These are phyloP conservation scores for Dichotomocladium elegans DNA, from an alignment of 371 early-diverging fungal species.

Conservation along the genomic window DNA sequence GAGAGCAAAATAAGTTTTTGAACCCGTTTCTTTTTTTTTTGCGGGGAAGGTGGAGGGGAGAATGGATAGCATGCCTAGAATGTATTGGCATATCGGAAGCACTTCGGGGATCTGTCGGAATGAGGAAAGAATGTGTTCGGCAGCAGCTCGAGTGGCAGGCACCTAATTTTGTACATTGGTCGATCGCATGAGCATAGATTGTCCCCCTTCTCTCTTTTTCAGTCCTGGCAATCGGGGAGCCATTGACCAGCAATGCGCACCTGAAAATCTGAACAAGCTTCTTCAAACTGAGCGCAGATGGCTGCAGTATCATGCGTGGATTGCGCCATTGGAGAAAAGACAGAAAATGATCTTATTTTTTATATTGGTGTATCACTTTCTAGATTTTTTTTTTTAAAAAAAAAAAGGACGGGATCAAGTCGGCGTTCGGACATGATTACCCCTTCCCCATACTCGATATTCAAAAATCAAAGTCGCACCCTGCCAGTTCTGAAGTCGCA, in stretches of 20 bases:
- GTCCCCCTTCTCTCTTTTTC: neutral
- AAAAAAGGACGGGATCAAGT: too few relatives aligned
- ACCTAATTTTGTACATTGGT: conserved; percentile 13
- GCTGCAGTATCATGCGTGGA: conserved; percentile 22
- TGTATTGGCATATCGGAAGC: conserved; percentile 61
- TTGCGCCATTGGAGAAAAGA: too few relatives aligned
- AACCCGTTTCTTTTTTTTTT: too few relatives aligned
- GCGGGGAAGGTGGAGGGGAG: too few relatives aligned
- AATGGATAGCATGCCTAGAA: conserved; percentile 45
- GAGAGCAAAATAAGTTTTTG: neutral
- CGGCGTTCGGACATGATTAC: too few relatives aligned
- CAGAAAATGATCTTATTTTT: too few relatives aligned
- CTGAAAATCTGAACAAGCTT: conserved; percentile 65
- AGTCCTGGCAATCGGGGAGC: neutral
- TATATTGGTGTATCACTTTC: too few relatives aligned
- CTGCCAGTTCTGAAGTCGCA: too few relatives aligned
- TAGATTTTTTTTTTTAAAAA: too few relatives aligned
- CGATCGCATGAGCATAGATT: neutral
- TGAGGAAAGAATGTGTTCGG: conserved; percentile 51
- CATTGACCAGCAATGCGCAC: conserved; percentile 17
- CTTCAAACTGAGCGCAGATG: conserved; percentile 53
- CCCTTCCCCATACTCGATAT: too few relatives aligned
- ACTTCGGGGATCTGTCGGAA: conserved; percentile 61
- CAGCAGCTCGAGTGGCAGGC: conserved; percentile 57
- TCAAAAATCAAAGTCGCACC: too few relatives aligned